A percentile compares a stretch with the other conserved stretches of the same genome.
Evolutionary conservation across 2,329 filamentous ascomycete species (phyloP).

Genomic region (Neonectria neomacrospora): DNA sequence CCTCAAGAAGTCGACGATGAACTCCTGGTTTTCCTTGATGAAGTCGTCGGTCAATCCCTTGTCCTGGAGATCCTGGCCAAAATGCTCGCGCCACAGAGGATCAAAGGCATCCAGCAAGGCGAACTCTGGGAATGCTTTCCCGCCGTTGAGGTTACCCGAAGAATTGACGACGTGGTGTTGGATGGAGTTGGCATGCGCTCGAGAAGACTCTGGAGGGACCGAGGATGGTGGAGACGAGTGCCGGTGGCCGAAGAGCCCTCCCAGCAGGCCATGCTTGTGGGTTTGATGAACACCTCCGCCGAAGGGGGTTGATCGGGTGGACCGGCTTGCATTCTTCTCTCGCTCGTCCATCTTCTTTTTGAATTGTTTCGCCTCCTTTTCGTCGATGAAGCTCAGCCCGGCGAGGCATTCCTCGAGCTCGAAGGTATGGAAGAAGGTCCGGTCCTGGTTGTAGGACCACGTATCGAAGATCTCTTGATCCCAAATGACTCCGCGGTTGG

Average conservation of each 20-base stretch:
- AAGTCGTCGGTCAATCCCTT: conserved; percentile 74
- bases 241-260: conserved; percentile 71
- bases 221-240: conserved; percentile 69
- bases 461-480: conserved; percentile 98
- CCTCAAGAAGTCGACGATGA: conserved; percentile 72
- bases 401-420: conserved; percentile 93
- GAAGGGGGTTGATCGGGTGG: conserved; percentile 83
- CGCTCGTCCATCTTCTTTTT: conserved; percentile 97
- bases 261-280: conserved; percentile 62
- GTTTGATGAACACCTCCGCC: conserved; percentile 59
- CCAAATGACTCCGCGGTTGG: conserved; percentile 89
- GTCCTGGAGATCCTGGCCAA: conserved; percentile 70
- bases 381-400: conserved; percentile 91
- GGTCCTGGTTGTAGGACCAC: conserved; percentile 95
- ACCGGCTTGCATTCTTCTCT: conserved; percentile 94
- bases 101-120: conserved; percentile 72
- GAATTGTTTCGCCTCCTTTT: conserved; percentile 97
- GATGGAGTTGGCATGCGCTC: conserved; percentile 52
- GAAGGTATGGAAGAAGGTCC: conserved; percentile 97
- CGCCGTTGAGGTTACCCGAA: conserved; percentile 59
- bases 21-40: conserved; percentile 75
- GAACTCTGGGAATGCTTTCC: conserved; percentile 64
- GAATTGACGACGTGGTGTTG: conserved; percentile 54
- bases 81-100: conserved; percentile 72
- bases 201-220: conserved; percentile 68